Base-by-base conservation (phyloP, 331 rosid species). In the Pyrus hybrid region DNA sequence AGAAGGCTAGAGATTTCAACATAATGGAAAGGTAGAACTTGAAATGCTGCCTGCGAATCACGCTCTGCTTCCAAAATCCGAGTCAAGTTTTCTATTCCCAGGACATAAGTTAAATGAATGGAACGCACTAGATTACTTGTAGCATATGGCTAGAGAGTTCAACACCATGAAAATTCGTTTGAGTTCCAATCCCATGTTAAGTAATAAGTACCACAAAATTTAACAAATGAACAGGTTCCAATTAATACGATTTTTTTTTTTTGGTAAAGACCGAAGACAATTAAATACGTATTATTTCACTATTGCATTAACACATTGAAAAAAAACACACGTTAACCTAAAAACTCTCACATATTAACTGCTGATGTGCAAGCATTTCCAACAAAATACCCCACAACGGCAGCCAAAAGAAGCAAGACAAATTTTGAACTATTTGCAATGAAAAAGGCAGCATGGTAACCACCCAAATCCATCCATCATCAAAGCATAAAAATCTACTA, bases 1-100 rank as follows among this genome's bases (percentile, higher is more conserved):
- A 92, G 91, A 87, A 92, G 97, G 76, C 90, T 86, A 18, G 97
- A 89, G 76, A 92, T 92, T 85, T 95, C 99, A 33, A 95, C 91
- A 67, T 95, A 95, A 89, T 95, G 96, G 70, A 95, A 95, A 56
- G 97, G 99, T 77, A 95, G 82, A 45, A 90, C 86, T 67, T 89
- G 97, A 32, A 92, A 95, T 73, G 93, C 82, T 79, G 91, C 93
- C 80, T 89, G 97, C 72, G 99, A 88, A 47, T 89, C 89, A 7
- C 97, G 88, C 82, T 95, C 97, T 8, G 90, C 91, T 79, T 95
- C 99, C 84, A 92, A 83, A 83, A 89, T 87, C 82, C 84, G 91
- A n/a, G 88, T 95, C 95, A 95, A 87, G 77, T 86, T 90, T 56
- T 90, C 99, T 95, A 75, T 80, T 80, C 71, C 81, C 68, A 84